These are phyloP conservation scores for Hexamita inflata DNA, from an alignment of 208 protist species.

Conservation along the genomic window DNA sequence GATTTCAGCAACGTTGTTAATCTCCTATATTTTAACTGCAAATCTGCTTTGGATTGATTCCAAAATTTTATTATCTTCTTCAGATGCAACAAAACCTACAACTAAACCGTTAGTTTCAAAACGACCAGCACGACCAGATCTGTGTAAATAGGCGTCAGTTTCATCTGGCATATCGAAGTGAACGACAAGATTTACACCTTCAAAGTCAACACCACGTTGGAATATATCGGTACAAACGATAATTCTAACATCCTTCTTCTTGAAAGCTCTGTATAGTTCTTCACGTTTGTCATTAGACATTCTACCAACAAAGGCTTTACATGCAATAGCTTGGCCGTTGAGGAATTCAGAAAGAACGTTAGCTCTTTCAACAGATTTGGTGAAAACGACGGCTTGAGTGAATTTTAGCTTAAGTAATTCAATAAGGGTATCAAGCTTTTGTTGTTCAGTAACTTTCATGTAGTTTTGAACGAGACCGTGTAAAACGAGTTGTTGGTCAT, in stretches of 20 bases:
- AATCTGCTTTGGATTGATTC: slow-evolving; percentile 40
- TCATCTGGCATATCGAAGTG: slow-evolving; percentile 97
- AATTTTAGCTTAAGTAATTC: slow-evolving; percentile 96
- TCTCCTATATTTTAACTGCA: slow-evolving; percentile 21
- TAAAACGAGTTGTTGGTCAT: slow-evolving; percentile 88
- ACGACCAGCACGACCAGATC: slow-evolving; percentile 79
- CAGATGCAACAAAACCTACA: slow-evolving; percentile 80
- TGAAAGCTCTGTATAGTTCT: slow-evolving; percentile 67
- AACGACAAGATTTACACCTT: slow-evolving; percentile 96
- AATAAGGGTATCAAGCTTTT: slow-evolving; percentile 88
- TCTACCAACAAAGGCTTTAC: slow-evolving; percentile 74
- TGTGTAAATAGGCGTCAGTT: slow-evolving; percentile 88
- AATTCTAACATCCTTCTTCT: slow-evolving; percentile 85
- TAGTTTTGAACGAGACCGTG: slow-evolving; percentile 95
- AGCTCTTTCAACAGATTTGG: slow-evolving; percentile 68
- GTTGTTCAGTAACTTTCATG: slow-evolving; percentile 67
- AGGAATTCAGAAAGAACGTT: slow-evolving; percentile 79
- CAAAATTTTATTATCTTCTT: slow-evolving; percentile 65
- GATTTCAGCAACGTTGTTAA: not conserved
- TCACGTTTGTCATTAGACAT: slow-evolving; percentile 73
- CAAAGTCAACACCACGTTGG: slow-evolving; percentile 96
- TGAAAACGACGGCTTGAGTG: slow-evolving; percentile 99
- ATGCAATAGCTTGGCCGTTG: slow-evolving; percentile 76
- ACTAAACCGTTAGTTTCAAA: slow-evolving; percentile 98
- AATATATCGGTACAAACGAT: slow-evolving; percentile 96